Conservation (phyloP, 768 basidiomycete genomes). For the Suillus clintonianus region DNA sequence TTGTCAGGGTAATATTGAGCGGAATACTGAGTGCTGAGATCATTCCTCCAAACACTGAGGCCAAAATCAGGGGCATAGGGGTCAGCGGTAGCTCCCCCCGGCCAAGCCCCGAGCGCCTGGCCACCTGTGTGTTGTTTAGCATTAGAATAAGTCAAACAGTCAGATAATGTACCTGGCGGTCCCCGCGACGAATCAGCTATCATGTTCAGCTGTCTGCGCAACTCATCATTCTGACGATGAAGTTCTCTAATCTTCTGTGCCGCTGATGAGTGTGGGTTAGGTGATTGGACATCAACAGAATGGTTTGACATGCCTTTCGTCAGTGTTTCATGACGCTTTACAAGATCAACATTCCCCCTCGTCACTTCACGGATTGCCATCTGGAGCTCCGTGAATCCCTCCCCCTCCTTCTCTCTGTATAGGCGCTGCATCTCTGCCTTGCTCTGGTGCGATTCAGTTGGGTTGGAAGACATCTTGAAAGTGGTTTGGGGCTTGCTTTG, state of each 20-base stretch:
- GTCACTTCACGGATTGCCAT: constrained; percentile 13
- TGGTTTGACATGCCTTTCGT: constrained; percentile 14
- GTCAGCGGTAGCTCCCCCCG: not conserved
- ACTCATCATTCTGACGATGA: not conserved
- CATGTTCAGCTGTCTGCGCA: not conserved
- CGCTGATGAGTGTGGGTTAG: not conserved
- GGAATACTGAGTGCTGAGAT: not conserved
- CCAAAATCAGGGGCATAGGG: not conserved
- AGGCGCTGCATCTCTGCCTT: not conserved
- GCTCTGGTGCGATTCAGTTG: not conserved
- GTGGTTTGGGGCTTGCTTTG: not conserved
- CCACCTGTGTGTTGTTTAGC: not conserved
- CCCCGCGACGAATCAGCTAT: not conserved
- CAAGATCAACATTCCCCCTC: constrained; percentile 2
- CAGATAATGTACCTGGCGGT: not conserved
- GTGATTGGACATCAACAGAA: not conserved
- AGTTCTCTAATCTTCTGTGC: not conserved
- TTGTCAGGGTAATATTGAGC: not conserved
- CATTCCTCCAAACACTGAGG: not conserved
- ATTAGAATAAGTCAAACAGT: not conserved
- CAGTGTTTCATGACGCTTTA: constrained; percentile 21
- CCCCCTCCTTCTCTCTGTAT: constrained; percentile 1
- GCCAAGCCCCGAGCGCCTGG: not conserved
- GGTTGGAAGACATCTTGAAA: not conserved
- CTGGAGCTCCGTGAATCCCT: not conserved